Percentiles rank a stretch among this genome's conserved stretches.
Conservation (phyloP, 225 moss, liverwort and hornwort species). For the Thuidium tamariscinum region DNA sequence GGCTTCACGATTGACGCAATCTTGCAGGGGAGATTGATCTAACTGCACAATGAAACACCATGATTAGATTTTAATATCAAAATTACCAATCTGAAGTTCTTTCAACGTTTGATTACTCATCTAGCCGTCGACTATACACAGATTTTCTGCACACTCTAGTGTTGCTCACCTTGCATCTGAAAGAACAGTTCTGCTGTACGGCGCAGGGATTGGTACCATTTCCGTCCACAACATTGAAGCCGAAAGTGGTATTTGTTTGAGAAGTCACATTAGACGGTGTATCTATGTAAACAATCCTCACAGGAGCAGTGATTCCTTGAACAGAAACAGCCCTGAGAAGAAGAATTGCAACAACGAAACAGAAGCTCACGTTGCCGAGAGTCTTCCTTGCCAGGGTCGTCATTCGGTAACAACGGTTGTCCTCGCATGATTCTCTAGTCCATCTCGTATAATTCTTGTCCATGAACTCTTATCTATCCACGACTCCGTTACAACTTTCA, state of each 20-base stretch:
- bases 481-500: not conserved
- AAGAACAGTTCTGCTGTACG: constrained; percentile 6
- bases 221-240: constrained; percentile 6
- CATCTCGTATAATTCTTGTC: not conserved
- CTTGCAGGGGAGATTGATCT: constrained; percentile 10
- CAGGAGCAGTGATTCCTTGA: not conserved
- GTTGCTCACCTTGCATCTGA: constrained; percentile 23
- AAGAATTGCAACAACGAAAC: not conserved
- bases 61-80: not conserved
- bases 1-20: not conserved
- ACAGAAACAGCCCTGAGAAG: not conserved
- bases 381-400: not conserved
- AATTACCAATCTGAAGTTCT: not conserved
- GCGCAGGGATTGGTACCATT: constrained; percentile 22
- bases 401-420: not conserved
- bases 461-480: not conserved
- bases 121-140: not conserved
- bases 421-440: not conserved
- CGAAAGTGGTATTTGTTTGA: constrained; percentile 12
- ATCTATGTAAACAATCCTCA: not conserved
- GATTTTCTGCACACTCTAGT: too few species aligned
- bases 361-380: not conserved
- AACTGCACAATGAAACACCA: constrained; percentile 5
- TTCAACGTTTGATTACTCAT: not conserved
- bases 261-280: constrained; percentile 12